These are phyloP conservation scores for Paramecium sexaurelia DNA, from an alignment of 73 alveolate species.

Conservation along the genomic window DNA sequence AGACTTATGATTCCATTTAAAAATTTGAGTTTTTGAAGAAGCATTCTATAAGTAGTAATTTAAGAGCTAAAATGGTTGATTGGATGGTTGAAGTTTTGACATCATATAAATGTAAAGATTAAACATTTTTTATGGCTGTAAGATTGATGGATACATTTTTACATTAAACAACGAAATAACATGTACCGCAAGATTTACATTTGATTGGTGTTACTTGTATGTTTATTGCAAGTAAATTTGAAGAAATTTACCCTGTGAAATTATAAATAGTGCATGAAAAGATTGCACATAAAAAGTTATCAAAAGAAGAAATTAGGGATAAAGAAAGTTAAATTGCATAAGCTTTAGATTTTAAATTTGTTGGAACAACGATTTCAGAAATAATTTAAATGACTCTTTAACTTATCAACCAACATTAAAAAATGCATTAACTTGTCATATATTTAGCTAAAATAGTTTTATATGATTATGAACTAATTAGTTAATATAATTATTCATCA, in stretches of 20 bases:
- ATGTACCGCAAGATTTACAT: conserved; percentile 73
- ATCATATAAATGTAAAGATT: conserved; percentile 77
- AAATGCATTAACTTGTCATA: not conserved
- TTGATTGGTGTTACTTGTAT: conserved; percentile 77
- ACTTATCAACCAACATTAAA: not conserved
- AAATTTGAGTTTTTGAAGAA: conserved; percentile 41
- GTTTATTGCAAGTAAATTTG: conserved; percentile 87
- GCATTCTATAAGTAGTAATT: conserved; percentile 76
- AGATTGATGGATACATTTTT: conserved; percentile 77
- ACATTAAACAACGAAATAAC: not conserved
- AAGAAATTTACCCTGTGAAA: conserved; percentile 80
- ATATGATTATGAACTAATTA: conserved; percentile 62
- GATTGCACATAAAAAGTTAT: conserved; percentile 61
- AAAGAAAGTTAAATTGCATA: conserved; percentile 53
- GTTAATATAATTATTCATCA: conserved; percentile 42
- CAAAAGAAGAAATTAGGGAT: conserved; percentile 58
- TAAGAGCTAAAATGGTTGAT: conserved; percentile 94
- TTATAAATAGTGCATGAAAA: conserved; percentile 64
- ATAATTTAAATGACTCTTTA: conserved; percentile 7
- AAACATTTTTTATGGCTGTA: conserved; percentile 90
- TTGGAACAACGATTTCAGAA: conserved; percentile 53
- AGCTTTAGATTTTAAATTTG: conserved; percentile 50
- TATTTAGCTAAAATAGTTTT: conserved; percentile 64
- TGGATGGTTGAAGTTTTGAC: conserved; percentile 96
- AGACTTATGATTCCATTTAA: not conserved